A percentile compares a stretch with the other conserved stretches of the same genome.
phyloP scores from a whole-genome alignment of 768 basidiomycete genomes.

The Favolaschia claudopus region DNA sequence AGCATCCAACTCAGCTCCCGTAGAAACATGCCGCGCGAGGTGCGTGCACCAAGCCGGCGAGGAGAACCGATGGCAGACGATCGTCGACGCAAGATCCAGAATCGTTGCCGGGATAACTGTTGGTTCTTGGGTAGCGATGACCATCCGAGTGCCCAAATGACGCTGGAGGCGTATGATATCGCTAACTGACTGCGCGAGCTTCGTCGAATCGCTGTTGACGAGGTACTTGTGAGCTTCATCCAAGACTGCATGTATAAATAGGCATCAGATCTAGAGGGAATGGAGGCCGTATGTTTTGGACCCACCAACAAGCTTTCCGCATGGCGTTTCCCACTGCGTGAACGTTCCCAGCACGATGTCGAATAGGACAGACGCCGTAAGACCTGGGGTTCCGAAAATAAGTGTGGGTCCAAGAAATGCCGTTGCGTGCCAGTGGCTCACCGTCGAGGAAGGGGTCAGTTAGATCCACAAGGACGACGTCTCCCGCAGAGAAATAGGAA shows the following conservation, averaged over 20 bases:
- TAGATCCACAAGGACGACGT: constrained; percentile 58
- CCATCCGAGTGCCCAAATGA: constrained; percentile 57
- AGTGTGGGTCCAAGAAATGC: not conserved
- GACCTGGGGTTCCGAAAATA: constrained; percentile 5
- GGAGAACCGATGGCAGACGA: constrained; percentile 61
- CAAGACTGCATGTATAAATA: constrained; percentile 38
- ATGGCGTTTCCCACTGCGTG: constrained; percentile 20
- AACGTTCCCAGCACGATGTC: constrained; percentile 47
- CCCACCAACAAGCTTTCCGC: constrained; percentile 26
- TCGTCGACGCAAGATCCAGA: constrained; percentile 55
- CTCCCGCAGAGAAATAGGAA: constrained; percentile 47
- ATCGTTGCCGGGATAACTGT: constrained; percentile 61
- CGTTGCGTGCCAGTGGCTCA: constrained; percentile 29
- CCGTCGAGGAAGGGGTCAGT: constrained; percentile 63
- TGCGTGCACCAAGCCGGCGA: constrained; percentile 65
- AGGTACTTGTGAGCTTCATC: constrained; percentile 67
- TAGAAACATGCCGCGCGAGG: constrained; percentile 51
- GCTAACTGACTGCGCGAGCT: constrained; percentile 53
- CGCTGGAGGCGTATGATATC: constrained; percentile 61
- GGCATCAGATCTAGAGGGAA: not conserved
- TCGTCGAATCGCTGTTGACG: constrained; percentile 39
- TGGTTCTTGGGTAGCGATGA: constrained; percentile 66
- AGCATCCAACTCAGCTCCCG: constrained; percentile 46
- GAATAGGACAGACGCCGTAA: constrained; percentile 42
- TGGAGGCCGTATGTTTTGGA: not conserved